Base-by-base conservation (phyloP, 352 stramenopile genomes). In the Phytophthora citricola region DNA sequence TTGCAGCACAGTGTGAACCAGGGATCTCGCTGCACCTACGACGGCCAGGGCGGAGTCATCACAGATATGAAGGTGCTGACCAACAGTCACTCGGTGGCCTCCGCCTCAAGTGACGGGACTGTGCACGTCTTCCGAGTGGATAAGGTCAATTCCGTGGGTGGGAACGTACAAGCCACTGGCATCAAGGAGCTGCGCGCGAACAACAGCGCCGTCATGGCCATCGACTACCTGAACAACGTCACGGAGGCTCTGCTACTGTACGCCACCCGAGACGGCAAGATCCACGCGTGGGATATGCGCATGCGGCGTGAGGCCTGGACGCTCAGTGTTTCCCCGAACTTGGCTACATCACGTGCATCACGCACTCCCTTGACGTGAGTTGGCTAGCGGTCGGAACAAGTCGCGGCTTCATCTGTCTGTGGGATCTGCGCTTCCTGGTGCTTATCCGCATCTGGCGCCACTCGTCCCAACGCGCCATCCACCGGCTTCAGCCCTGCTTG, bases 71-170 rank as follows among this genome's bases (percentile, higher is more conserved):
- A 92, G 40, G 94, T 99, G 63, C 65, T 99, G 12, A 97, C 99
- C 50, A 98, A 98, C 61, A 97, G 83, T 47, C 96, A 99, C 72
- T 98, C 95, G 22, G 87, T 99, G 24, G 97, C 95, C 20, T 97
- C 90, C 2, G 87, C 86, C 3, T 96, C 83, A 2, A 95, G 83
- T 48, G 92, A 97, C 45, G 95, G 90, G 8, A 94, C 81, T 12
- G 81, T 99, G 12, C 97, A 99, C 70, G 92, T 99, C 3, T 99
- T 98, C 87, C 88, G 95, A 44, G 94, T 99, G 52, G 97, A 99
- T 55, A 90, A 96, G 36, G 81, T 95, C 39, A 91, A 78, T 59
- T 69, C 80, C 6, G 74, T 80, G 11, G 81, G 77, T 31, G 82
- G 82, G 14, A 93, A 92, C 47, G 89, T 92, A 54, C 84, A 93